A percentile compares a stretch with the other conserved stretches of the same genome.
Conservation (phyloP, 805 yeast species). For the Saturnispora sekii region DNA sequence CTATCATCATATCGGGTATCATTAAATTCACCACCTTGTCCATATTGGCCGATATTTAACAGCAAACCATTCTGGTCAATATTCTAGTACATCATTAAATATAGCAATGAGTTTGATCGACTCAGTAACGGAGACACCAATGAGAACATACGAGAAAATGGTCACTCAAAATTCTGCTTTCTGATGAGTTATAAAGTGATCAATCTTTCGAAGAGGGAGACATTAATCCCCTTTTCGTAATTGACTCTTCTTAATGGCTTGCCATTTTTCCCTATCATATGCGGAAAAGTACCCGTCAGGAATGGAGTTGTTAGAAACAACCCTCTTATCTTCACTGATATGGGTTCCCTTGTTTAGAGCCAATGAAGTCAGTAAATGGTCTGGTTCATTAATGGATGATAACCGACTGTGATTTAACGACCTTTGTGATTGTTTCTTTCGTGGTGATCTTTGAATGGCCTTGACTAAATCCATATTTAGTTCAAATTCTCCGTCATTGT, state of each 20-base stretch:
- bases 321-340: slow-evolving; percentile 12
- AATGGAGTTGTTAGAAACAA: slow-evolving; percentile 27
- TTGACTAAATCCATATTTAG: slow-evolving; percentile 22
- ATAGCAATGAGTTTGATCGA: too few species aligned
- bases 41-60: too few species aligned
- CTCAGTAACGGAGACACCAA: too few species aligned
- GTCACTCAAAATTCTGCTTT: too few species aligned
- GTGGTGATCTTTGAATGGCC: slow-evolving; percentile 22
- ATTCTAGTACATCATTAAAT: too few species aligned
- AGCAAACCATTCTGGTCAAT: too few species aligned
- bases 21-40: too few species aligned
- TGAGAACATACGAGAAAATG: too few species aligned
- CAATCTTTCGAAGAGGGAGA: too few species aligned
- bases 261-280: slow-evolving; percentile 60
- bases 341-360: background rate
- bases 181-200: too few species aligned
- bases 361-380: background rate
- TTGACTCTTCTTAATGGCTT: slow-evolving; percentile 31
- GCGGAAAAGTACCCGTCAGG: slow-evolving; percentile 56
- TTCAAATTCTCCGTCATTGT: slow-evolving; percentile 16
- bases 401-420: slow-evolving; percentile 2
- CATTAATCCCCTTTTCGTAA: too few species aligned
- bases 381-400: slow-evolving; percentile 5
- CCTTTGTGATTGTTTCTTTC: slow-evolving; percentile 7
- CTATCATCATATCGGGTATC: too few species aligned